Evolutionary conservation across 441 rosid genomes (phyloP).

Genomic region (Pelargonium australe): DNA sequence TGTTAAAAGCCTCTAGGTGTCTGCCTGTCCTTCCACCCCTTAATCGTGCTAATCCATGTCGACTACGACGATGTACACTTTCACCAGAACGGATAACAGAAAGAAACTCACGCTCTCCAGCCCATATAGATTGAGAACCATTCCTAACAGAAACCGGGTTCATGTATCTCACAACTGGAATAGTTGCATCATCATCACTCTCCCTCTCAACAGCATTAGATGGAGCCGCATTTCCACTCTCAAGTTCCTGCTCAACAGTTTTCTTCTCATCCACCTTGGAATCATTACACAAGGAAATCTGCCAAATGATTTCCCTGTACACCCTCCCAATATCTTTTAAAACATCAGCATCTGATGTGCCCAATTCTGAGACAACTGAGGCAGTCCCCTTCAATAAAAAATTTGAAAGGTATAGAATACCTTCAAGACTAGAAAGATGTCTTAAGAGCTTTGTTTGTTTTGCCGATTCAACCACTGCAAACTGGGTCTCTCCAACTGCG

Average conservation of each 20-base stretch:
- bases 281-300: constrained; percentile 65
- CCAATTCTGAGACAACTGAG: constrained; percentile 71
- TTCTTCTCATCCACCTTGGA: constrained; percentile 67
- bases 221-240: constrained; percentile 50
- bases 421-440: constrained; percentile 74
- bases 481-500: constrained; percentile 58
- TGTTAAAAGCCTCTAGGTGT: constrained; percentile 67
- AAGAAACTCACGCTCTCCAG: constrained; percentile 72
- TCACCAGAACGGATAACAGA: constrained; percentile 80
- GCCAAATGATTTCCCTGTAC: constrained; percentile 79
- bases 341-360: constrained; percentile 87
- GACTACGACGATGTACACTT: constrained; percentile 71
- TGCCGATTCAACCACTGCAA: constrained; percentile 47
- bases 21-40: constrained; percentile 90
- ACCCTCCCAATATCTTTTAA: constrained; percentile 75
- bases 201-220: constrained; percentile 75
- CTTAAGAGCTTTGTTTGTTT: constrained; percentile 54
- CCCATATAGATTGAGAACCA: constrained; percentile 70
- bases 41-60: constrained; percentile 77
- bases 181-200: constrained; percentile 70
- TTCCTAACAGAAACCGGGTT: constrained; percentile 70
- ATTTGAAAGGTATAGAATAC: constrained; percentile 65
- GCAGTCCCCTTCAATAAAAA: constrained; percentile 77
- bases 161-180: constrained; percentile 66
- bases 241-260: constrained; percentile 47